Evolutionary conservation across 345 rosid genomes (phyloP).

Genomic region (Noccaea bulbosa): DNA sequence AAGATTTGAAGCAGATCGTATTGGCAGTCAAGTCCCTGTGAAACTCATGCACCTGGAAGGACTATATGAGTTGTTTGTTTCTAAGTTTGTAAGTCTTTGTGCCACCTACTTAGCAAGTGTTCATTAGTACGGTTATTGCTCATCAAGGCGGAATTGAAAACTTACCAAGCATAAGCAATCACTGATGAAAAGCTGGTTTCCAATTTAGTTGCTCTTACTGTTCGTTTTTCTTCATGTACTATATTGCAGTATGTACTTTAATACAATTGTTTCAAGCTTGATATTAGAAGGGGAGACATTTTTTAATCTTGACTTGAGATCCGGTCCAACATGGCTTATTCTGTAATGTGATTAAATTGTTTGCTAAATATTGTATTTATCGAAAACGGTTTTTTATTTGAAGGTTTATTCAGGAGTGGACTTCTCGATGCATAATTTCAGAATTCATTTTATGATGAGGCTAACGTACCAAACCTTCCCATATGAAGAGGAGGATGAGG

Average conservation of each 20-base stretch:
- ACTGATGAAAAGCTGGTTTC: constrained; percentile 32
- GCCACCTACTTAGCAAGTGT: constrained; percentile 15
- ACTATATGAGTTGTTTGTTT: constrained; percentile 84
- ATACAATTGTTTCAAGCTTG: constrained; percentile 17
- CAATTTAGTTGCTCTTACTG: not conserved
- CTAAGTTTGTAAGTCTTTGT: constrained; percentile 82
- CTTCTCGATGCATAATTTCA: constrained; percentile 64
- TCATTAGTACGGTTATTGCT: constrained; percentile 22
- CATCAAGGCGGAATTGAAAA: constrained; percentile 14
- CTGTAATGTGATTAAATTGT: not conserved
- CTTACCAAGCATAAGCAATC: constrained; percentile 21
- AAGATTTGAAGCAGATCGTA: constrained; percentile 91
- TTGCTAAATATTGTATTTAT: constrained; percentile 31
- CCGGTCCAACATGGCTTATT: not conserved
- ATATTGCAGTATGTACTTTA: constrained; percentile 16
- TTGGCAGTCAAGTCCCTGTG: constrained; percentile 93
- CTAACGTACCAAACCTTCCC: constrained; percentile 80
- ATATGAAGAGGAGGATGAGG: constrained; percentile 66
- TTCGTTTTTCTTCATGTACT: constrained; percentile 6
- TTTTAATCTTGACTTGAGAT: constrained; percentile 18
- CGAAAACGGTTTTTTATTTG: constrained; percentile 34
- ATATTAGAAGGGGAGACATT: not conserved
- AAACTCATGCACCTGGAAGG: constrained; percentile 98
- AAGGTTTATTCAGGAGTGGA: constrained; percentile 86
- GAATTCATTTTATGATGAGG: constrained; percentile 84